Base-by-base conservation (phyloP, 768 basidiomycete species). In the Tulasnella sp. region DNA sequence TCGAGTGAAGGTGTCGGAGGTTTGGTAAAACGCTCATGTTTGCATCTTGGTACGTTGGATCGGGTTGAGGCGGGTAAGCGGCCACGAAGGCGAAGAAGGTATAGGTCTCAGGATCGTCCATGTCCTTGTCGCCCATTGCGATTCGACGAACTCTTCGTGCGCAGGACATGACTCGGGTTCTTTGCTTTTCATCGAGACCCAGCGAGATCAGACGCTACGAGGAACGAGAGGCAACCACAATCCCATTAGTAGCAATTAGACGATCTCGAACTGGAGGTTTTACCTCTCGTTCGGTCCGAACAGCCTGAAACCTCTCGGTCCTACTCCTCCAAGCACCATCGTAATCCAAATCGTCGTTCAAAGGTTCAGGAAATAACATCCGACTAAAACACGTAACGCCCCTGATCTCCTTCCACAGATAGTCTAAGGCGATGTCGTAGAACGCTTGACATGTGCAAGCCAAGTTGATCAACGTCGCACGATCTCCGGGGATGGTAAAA, bases 21-120 rank as follows among this genome's bases (percentile, higher is more conserved):
- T 37, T 54, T 14, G 73, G 73, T 9, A 74, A 38, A 34, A 74
- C 52, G 54, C 45, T 34, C 25, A 12, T 17, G 12, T n/a, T n/a
- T 1, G 14, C 19, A 0, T 40, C 40, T 19, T 39, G 29, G 9
- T 29, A 31, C 3, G 36, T n/a, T 12, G 54, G 9, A 12, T 52
- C 45, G 49, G 17, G 45, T 31, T 58, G 42, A 1, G 73, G 36
- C 1, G 54, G 52, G 54, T 67, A 74, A 31, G 73, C 73, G 36
- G 45, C 73, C 8, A 38, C 42, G n/a, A 74, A 74, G 54, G 73
- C 73, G 52, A 74, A 74, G 58, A 74, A 67, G 36, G 73, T 74
- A 25, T 74, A 74, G 34, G 73, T 74, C 8, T 74, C 73, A 19
- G 73, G 73, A 74, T 74, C 73, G n/a, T 74, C 58, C 36, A 58